Percentiles rank a stretch among this genome's conserved stretches.
Conservation (phyloP, 2,329 filamentous ascomycete genomes). For the Fusarium stilboides region DNA sequence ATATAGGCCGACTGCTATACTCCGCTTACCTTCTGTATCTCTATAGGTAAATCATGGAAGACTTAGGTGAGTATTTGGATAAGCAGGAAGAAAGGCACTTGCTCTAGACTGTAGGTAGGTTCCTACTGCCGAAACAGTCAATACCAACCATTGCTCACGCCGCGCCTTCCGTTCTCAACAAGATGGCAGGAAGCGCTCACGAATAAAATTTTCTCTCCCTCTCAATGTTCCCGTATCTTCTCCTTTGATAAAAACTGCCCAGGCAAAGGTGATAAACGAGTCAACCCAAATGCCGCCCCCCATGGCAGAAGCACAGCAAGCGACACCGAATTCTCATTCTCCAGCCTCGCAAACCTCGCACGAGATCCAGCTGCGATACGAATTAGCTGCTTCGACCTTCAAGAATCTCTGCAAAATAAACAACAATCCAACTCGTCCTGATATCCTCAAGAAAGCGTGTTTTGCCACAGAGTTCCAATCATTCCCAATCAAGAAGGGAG, state of each 20-base stretch:
- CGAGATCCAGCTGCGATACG: conserved; percentile 55
- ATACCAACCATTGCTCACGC: too few species aligned
- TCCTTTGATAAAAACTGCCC: neutral
- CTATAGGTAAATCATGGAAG: too few species aligned
- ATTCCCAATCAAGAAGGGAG: conserved; percentile 55
- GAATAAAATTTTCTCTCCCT: too few species aligned
- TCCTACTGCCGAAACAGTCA: too few species aligned
- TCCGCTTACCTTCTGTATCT: too few species aligned
- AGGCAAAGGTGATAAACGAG: neutral
- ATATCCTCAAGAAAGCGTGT: conserved; percentile 58
- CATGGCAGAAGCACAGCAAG: conserved; percentile 6
- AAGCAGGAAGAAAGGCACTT: neutral
- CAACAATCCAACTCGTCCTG: conserved; percentile 48
- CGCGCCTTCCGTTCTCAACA: too few species aligned
- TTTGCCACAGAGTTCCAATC: conserved; percentile 57
- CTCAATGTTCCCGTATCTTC: too few species aligned
- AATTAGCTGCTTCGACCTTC: conserved; percentile 53
- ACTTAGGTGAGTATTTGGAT: neutral
- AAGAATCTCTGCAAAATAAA: conserved; percentile 50
- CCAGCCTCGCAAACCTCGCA: conserved; percentile 24
- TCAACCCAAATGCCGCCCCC: neutral
- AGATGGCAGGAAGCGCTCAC: too few species aligned
- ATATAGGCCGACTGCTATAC: too few species aligned
- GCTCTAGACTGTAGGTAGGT: neutral
- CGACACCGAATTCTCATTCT: neutral